A percentile compares a stretch with the other conserved stretches of the same genome.
Evolutionary conservation across 2,329 filamentous ascomycete genomes (phyloP).

Genomic region (Graphium sp.): DNA sequence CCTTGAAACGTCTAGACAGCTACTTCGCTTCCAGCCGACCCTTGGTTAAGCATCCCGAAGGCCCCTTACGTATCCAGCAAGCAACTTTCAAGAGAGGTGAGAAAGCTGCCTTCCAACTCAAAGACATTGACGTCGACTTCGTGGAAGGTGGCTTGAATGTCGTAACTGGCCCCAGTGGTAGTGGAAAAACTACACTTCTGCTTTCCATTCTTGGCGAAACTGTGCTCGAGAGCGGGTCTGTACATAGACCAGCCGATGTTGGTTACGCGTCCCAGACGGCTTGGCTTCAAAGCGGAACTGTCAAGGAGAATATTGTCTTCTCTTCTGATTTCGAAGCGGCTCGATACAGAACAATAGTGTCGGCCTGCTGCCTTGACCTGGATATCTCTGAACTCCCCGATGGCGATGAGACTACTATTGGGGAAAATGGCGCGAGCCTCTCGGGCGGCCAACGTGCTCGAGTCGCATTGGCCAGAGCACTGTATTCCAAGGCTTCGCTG

Average conservation of each 20-base stretch:
- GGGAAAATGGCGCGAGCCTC: constrained; percentile 35
- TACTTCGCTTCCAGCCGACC: constrained; percentile 35
- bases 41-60: constrained; percentile 26
- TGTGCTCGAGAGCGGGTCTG: constrained; percentile 25
- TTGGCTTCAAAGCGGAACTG: constrained; percentile 39
- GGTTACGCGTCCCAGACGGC: constrained; percentile 40
- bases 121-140: constrained; percentile 31
- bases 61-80: constrained; percentile 25
- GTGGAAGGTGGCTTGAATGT: constrained; percentile 36
- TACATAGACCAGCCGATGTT: constrained; percentile 31
- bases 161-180: constrained; percentile 34
- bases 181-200: constrained; percentile 39
- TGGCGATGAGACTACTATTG: constrained; percentile 33
- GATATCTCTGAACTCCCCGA: constrained; percentile 32
- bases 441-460: constrained; percentile 40
- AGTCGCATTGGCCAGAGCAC: constrained; percentile 35
- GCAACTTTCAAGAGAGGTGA: constrained; percentile 32
- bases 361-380: constrained; percentile 33
- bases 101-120: constrained; percentile 29
- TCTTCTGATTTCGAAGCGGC: constrained; percentile 28
- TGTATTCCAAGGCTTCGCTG: constrained; percentile 38
- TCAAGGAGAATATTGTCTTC: constrained; percentile 38
- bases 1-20: constrained; percentile 32
- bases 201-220: constrained; percentile 37
- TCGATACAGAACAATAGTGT: constrained; percentile 37